These are phyloP conservation scores for Alternaria burnsii DNA, from an alignment of 2,329 filamentous ascomycete genomes.

Conservation along the genomic window DNA sequence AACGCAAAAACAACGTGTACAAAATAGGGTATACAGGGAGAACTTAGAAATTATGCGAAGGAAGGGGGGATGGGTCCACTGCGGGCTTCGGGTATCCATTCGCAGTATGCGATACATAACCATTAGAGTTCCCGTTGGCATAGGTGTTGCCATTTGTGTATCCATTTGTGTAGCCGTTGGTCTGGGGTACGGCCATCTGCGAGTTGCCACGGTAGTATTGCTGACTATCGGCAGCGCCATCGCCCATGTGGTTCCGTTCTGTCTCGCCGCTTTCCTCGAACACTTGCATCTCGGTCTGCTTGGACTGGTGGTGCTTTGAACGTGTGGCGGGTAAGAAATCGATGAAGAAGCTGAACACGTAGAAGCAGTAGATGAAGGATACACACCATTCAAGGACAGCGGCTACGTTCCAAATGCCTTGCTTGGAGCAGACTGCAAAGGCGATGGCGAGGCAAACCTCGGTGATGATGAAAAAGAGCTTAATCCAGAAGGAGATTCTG, in stretches of 20 bases:
- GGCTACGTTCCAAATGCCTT: slow-evolving; percentile 66
- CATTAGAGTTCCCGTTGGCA: slow-evolving; percentile 15
- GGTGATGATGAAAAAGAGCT: slow-evolving; percentile 82
- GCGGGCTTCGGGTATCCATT: slow-evolving; percentile 34
- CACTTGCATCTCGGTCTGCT: slow-evolving; percentile 48
- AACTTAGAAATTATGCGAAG: slow-evolving; percentile 42
- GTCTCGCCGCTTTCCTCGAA: slow-evolving; percentile 28
- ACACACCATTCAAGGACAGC: slow-evolving; percentile 84
- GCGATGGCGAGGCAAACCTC: slow-evolving; percentile 77
- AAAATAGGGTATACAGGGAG: slow-evolving; percentile 13
- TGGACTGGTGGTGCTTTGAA: slow-evolving; percentile 60
- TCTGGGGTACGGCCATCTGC: slow-evolving; percentile 11
- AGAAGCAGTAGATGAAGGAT: slow-evolving; percentile 86
- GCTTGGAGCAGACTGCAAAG: slow-evolving; percentile 69
- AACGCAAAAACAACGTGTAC: slow-evolving; percentile 2
- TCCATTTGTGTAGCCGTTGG: slow-evolving; percentile 20
- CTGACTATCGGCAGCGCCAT: slow-evolving; percentile 36
- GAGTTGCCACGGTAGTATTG: slow-evolving; percentile 39
- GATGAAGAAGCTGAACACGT: slow-evolving; percentile 84
- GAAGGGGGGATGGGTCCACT: slow-evolving; percentile 24
- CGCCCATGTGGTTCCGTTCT: slow-evolving; percentile 20
- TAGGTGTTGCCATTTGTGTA: slow-evolving; percentile 16
- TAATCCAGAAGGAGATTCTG: slow-evolving; percentile 83
- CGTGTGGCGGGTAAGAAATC: slow-evolving; percentile 83
- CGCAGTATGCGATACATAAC: slow-evolving; percentile 13